These are phyloP conservation scores for Tetraselmis striata DNA, from an alignment of 139 green algal genomes.

Conservation along the genomic window DNA sequence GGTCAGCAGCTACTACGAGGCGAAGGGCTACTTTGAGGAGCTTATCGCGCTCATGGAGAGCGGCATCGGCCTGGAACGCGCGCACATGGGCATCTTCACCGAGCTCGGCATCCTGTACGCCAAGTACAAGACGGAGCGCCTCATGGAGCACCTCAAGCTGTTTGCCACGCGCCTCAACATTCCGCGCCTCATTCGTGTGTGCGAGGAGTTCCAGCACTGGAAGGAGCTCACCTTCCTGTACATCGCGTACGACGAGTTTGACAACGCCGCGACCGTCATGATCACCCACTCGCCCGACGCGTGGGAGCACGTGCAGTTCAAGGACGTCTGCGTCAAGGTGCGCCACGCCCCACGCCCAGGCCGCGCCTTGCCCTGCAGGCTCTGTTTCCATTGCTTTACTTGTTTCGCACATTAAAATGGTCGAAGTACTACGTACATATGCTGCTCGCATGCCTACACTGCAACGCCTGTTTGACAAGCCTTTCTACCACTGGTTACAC, in stretches of 20 bases:
- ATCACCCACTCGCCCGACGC: slow-evolving; percentile 86
- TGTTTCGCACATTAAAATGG: too few species aligned
- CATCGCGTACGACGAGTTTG: slow-evolving; percentile 96
- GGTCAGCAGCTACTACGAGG: slow-evolving; percentile 91
- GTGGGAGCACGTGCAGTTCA: slow-evolving; percentile 97
- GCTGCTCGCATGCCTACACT: too few species aligned
- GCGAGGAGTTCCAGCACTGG: slow-evolving; percentile 93
- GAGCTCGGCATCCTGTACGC: slow-evolving; percentile 91
- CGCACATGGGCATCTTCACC: slow-evolving; percentile 99
- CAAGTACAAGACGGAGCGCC: slow-evolving; percentile 72
- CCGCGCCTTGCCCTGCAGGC: too few species aligned
- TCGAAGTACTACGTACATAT: too few species aligned
- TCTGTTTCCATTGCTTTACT: too few species aligned
- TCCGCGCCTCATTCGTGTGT: slow-evolving; percentile 89
- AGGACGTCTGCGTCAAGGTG: slow-evolving; percentile 94
- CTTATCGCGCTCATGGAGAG: slow-evolving; percentile 93
- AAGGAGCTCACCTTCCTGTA: slow-evolving; percentile 96
- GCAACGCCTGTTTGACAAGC: too few species aligned
- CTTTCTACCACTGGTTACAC: too few species aligned
- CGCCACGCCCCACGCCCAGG: too few species aligned
- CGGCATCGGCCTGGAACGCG: slow-evolving; percentile 94
- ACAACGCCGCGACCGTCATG: slow-evolving; percentile 92
- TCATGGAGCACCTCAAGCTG: slow-evolving; percentile 99
- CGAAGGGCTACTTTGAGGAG: slow-evolving; percentile 83
- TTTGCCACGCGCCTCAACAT: slow-evolving; percentile 97